These are phyloP conservation scores for Comarum palustre DNA, from an alignment of 306 rosid species.

Conservation along the genomic window DNA sequence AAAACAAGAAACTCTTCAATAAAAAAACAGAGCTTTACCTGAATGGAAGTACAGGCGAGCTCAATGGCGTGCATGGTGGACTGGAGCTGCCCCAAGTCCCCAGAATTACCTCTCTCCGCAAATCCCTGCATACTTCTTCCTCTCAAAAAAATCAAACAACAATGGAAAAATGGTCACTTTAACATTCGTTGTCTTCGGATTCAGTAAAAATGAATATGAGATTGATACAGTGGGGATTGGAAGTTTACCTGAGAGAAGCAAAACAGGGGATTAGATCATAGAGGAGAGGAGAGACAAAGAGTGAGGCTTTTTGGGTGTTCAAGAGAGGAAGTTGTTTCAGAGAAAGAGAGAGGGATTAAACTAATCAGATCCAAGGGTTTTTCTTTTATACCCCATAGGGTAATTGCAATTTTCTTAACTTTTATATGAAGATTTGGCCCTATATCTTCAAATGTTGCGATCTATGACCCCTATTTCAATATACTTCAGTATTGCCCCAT, in stretches of 20 bases:
- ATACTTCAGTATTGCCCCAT: neutral
- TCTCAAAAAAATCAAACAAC: neutral
- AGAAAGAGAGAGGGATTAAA: neutral
- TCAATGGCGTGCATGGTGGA: slow-evolving; percentile 85
- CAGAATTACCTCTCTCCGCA: slow-evolving; percentile 34
- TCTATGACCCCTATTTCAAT: neutral
- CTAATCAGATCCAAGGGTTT: neutral
- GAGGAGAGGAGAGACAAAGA: neutral
- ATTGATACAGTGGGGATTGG: neutral
- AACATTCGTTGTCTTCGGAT: neutral
- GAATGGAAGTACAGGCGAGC: slow-evolving; percentile 76
- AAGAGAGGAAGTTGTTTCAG: neutral
- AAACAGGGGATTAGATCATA: neutral
- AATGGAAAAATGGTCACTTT: neutral
- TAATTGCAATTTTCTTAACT: neutral
- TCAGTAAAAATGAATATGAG: neutral
- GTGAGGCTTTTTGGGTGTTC: neutral
- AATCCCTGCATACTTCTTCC: slow-evolving; percentile 62
- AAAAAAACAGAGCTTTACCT: slow-evolving; percentile 45
- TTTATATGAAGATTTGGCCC: neutral
- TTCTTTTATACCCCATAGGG: neutral
- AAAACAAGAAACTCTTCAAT: neutral
- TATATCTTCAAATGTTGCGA: neutral
- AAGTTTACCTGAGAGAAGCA: neutral
- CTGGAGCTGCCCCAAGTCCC: slow-evolving; percentile 61